Base-by-base conservation (phyloP, 768 basidiomycete species). In the Amanita phalloides region DNA sequence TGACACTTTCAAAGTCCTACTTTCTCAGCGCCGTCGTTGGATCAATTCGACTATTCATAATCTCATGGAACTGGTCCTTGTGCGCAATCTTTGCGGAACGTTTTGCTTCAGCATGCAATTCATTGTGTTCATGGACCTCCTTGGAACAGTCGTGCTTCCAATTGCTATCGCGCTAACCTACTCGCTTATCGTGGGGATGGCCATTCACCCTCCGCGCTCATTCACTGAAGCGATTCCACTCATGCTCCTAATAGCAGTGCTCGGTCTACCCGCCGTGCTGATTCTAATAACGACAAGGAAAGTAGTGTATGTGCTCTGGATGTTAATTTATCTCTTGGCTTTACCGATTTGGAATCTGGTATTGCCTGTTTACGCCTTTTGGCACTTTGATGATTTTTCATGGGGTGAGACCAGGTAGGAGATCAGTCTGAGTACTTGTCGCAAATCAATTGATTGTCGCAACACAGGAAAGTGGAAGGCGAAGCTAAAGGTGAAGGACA, bases 51-150 rank as follows among this genome's bases (percentile, higher is more conserved):
- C 96, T 0, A 90, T 99, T 47, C 96, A 98, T 73, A 98, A 99
- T 66, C 81, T 99, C 47, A 97, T 98, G 93, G 96, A 99, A 66
- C 85, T 99, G 36, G 90, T 97, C 33, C 82, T 90, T 55, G 96
- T 99, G 37, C 90, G 89, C 57, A 92, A 99, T 63, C 78, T 97
- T 13, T 98, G 96, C 67, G 96, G 96, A 33, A 98, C 95, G 28
- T 99, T 99, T 69, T 99, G 96, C 74, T 97, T 98, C 71, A 96
- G 92, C 68, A 98, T 97, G 94, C 96, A 98, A 65, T 98, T 98
- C 66, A 84, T 98, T 66, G 93, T 98, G 49, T 91, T 95, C 71
- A 93, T 98, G 90, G 93, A 97, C 66, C 79, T 94, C 41, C 68
- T 93, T 54, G 90, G 90, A 54, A 94, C 90, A 2, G 80, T 91